Evolutionary conservation across 306 rosid species (phyloP).

Genomic region (Vigna reflexopilosa): DNA sequence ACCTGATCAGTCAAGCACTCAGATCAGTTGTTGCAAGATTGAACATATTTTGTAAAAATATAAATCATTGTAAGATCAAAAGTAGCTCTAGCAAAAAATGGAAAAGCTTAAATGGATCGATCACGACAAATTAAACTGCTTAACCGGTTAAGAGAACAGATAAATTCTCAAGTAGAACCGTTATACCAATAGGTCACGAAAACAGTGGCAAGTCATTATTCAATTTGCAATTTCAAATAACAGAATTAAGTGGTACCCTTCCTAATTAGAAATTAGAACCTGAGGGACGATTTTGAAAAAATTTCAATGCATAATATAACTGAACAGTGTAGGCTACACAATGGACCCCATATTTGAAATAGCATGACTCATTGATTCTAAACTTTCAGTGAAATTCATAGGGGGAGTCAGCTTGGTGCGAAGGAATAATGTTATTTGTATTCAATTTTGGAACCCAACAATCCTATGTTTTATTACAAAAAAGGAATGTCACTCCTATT

Average conservation of each 20-base stretch:
- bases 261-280: conserved; percentile 30
- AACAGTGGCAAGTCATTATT: conserved; percentile 11
- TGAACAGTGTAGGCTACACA: neutral
- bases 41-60: conserved; percentile 24
- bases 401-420: neutral
- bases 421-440: too few species aligned
- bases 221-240: conserved; percentile 24
- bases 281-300: neutral
- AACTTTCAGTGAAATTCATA: neutral
- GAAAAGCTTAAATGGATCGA: neutral
- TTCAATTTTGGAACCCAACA: too few species aligned
- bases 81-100: neutral
- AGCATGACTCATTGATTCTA: conserved; percentile 15
- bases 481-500: neutral
- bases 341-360: conserved; percentile 15
- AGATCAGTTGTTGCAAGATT: conserved; percentile 32
- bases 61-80: neutral
- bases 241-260: neutral
- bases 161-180: conserved; percentile 11
- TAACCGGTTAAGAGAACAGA: conserved; percentile 23
- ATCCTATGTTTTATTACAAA: neutral
- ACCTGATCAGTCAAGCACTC: conserved; percentile 57
- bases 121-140: neutral
- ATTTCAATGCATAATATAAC: neutral
- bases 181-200: neutral